Evolutionary conservation across 2,329 filamentous ascomycete species (phyloP), one percentile per base, ranked within the genome.

Genomic region (Phialemonium atrogriseum): DNA sequence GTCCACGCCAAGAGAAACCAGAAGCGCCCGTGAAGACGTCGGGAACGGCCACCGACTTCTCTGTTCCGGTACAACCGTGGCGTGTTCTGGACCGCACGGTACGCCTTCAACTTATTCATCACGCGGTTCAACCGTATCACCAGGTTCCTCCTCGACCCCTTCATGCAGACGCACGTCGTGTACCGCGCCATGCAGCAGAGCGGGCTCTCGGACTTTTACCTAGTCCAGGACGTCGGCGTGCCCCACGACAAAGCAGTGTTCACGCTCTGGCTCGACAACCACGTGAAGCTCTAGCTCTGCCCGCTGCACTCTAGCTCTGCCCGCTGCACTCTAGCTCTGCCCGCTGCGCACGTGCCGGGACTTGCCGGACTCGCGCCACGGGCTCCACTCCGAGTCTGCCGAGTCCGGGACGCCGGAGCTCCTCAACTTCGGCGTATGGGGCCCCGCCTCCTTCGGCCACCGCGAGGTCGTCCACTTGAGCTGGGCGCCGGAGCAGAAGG

Each of bases 341-440:
- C 21, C 15, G 4, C 38, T 34, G 21, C 50, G 42, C 6, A 50
- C 44, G 0, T 52, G 47, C 11, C 48, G 11, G 8, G 8, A 7
- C 20, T 22, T 22, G 10, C 4, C 30, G 11, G 11, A 33, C 17
- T 11, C 11, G 23, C 45, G 44, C 11, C 36, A 41, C 5, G 24
- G n/a, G 22, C 24, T 27, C 10, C 30, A 28, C 19, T 43, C 41
- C 29, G 39, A 42, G 24, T 36, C 11, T 22, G 20, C 8, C 20
- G 20, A 22, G 20, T 8, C 20, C 11, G 11, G 7, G 31, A 67
- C n/a, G n/a, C n/a, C n/a, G n/a, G n/a, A n/a, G n/a, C n/a, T 73
- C 51, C 63, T 77, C 34, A 77, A 77, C 48, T 61, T 77, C 32
- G 73, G 73, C n/a, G 70, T 91, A 23, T 91, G 84, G 84, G 84